Base-by-base conservation (phyloP, 148 eudicot species). In the Persicaria tinctoria region DNA sequence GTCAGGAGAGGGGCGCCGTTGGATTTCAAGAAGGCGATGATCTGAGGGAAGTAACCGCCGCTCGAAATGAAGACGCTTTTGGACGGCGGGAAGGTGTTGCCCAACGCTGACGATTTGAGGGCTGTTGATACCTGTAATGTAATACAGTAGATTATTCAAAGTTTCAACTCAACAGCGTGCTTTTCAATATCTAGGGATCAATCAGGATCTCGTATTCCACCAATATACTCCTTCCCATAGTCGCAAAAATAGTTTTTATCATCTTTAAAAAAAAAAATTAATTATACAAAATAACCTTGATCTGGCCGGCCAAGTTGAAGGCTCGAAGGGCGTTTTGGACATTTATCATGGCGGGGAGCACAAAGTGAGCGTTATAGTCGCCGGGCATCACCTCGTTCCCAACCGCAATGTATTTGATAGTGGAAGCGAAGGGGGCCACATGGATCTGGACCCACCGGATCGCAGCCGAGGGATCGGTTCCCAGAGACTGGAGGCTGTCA, bases 331-430 rank as follows among this genome's bases (percentile, higher is more conserved):
- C 87, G 9, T 41, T 82, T 18, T n/a, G 80, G 32, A 86, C 57
- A 60, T 86, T 86, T 46, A 54, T 74, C 85, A 86, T 80, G 23
- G 87, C 89, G 0, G 84, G 85, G 57, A 82, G 78, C 48, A 86
- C 80, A 13, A 76, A 82, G 5, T 60, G 70, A 23, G 80, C 86
- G 47, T 69, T 77, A 6, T 73, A 27, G 3, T 76, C 44, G 1
- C 83, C 78, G 0, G 89, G 89, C 69, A 79, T 76, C 27, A 82
- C 83, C 64, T 89, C 93, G 14, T 89, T 89, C 20, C 93, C 93
- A 0, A 85, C 83, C 0, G 83, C 54, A 4, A 89, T 82, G 27
- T 71, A 84, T 5, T 51, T 63, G 62, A 89, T 63, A 2, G 1
- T 51, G 0, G 18, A 77, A 0, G 41, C 16, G 17, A 78, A 80